phyloP scores from a whole-genome alignment of 805 yeast species.

The Clavispora carvajalis region DNA sequence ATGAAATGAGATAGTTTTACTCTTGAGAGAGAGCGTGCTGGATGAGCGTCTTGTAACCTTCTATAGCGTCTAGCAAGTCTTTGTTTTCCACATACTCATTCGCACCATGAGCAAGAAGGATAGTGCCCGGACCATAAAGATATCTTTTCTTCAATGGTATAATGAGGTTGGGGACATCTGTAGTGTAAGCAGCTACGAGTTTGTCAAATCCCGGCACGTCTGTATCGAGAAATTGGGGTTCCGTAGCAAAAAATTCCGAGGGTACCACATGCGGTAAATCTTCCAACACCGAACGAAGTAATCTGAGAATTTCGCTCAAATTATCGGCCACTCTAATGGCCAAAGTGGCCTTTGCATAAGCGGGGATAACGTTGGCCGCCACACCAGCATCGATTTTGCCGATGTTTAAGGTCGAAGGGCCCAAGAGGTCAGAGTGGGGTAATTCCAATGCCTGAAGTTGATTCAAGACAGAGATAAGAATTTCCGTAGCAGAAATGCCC shows the following conservation, averaged over 20 bases:
- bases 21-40: constrained; percentile 11
- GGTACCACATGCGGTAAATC: constrained; percentile 20
- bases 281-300: constrained; percentile 32
- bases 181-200: constrained; percentile 44
- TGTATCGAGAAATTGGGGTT: constrained; percentile 45
- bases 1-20: no score
- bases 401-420: constrained; percentile 57
- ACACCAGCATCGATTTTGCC: constrained; percentile 58
- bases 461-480: constrained; percentile 46
- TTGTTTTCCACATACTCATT: constrained; percentile 46
- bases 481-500: constrained; percentile 59
- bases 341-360: constrained; percentile 45
- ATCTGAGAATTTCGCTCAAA: constrained; percentile 29
- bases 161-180: constrained; percentile 32
- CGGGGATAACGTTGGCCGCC: constrained; percentile 64
- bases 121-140: constrained; percentile 65
- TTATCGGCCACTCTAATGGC: constrained; percentile 52
- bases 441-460: constrained; percentile 38
- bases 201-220: constrained; percentile 63
- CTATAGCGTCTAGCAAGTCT: constrained; percentile 47
- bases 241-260: constrained; percentile 15
- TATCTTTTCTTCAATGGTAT: constrained; percentile 32
- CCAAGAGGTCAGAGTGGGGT: constrained; percentile 51
- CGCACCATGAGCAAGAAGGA: constrained; percentile 55
- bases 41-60: constrained; percentile 46